A percentile compares a stretch with the other conserved stretches of the same genome.
phyloP scores from a whole-genome alignment of 2,329 filamentous ascomycete species.

The Fusarium vanettenii region DNA sequence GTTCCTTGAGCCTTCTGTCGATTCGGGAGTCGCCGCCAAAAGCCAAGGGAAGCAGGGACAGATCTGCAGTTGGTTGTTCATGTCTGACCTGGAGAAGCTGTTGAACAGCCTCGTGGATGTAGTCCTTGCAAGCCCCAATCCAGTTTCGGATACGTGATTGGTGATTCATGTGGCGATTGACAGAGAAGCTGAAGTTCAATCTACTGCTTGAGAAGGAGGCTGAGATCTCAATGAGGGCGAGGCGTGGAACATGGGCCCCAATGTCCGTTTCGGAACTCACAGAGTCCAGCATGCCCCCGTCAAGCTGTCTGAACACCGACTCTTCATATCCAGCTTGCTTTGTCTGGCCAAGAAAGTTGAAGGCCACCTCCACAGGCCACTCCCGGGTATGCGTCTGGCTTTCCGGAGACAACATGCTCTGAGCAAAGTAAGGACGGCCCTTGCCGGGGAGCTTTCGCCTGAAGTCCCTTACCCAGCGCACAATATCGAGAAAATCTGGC shows the following conservation, averaged over 20 bases:
- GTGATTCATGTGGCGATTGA: constrained; percentile 17
- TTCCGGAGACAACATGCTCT: neutral
- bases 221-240: constrained; percentile 32
- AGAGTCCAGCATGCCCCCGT: constrained; percentile 4
- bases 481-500: constrained; percentile 23
- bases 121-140: neutral
- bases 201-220: neutral
- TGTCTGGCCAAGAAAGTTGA: constrained; percentile 36
- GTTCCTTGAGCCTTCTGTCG: neutral
- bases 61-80: neutral
- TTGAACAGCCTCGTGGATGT: neutral
- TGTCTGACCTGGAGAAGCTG: neutral
- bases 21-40: neutral
- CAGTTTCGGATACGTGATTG: neutral
- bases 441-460: constrained; percentile 35
- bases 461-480: constrained; percentile 37
- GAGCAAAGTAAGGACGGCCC: constrained; percentile 34
- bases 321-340: neutral
- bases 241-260: constrained; percentile 16
- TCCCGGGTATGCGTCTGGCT: neutral
- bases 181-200: constrained; percentile 17
- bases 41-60: constrained; percentile 19
- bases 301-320: constrained; percentile 11
- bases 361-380: constrained; percentile 28
- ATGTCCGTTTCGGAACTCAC: constrained; percentile 19